Base-by-base conservation (phyloP, 768 basidiomycete genomes). In the Phlegmacium glaucopus region DNA sequence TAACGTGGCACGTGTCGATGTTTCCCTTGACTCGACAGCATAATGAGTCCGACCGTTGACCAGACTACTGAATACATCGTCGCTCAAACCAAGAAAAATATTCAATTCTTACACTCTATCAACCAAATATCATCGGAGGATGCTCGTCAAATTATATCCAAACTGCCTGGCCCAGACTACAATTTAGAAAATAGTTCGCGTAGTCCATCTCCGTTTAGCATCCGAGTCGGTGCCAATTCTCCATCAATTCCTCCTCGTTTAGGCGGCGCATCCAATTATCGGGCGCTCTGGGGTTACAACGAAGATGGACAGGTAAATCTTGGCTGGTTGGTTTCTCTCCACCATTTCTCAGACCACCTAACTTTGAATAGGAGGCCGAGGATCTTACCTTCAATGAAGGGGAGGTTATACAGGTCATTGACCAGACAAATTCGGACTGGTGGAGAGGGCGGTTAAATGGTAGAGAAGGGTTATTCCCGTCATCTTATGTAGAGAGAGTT, bases 351-450 rank as follows among this genome's bases (percentile, higher is more conserved):
- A 42, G 13, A 17, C 39, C 40, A 28, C 22, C 42, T 39, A 35
- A 44, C 36, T 26, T 17, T 39, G 15, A 25, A 9, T 60, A 92
- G 86, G 83, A 87, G 54, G 70, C 76, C 8, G 77, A 82, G 18
- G 91, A 94, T 61, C 74, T 94, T 15, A 76, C 80, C 0, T 93
- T 94, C 73, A 65, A 66, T 16, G 66, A 75, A 2, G 91, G 88
- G 3, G 89, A 93, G 59, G 71, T 79, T 25, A 78, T 94, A 56
- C 84, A 90, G 47, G 72, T 94, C 25, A 58, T 84, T 25, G 76
- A 79, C 22, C 83, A 91, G 59, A 86, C 79, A 42, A 89, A 91
- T 50, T 61, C 67, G 4, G 90, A 93, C 61, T 94, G 92, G 92
- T 94, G 91, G 91, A 78, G 77, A 8, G 91, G 91, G n/a, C 75